Conservation (phyloP, 2,329 filamentous ascomycete genomes). For the Sordariomycetes sp. region DNA sequence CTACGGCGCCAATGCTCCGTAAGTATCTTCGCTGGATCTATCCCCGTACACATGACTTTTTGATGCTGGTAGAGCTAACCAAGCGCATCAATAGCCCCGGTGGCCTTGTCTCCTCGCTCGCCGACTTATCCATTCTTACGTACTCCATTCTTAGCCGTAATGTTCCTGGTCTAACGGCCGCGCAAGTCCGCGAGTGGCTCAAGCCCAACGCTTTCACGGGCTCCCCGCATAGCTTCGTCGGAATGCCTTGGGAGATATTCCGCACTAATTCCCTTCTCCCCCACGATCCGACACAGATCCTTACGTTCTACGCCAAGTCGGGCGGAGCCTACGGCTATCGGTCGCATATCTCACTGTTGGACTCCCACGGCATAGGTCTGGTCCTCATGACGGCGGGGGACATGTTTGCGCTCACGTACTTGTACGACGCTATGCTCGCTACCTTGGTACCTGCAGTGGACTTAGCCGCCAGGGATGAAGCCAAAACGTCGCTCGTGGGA, state of each 20-base stretch:
- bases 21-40: background rate
- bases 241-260: slow-evolving; percentile 23
- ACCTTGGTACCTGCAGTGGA: slow-evolving; percentile 16
- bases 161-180: slow-evolving; percentile 10
- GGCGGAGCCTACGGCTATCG: slow-evolving; percentile 19
- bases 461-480: slow-evolving; percentile 13
- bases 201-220: slow-evolving; percentile 19
- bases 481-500: slow-evolving; percentile 6
- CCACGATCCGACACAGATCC: slow-evolving; percentile 12
- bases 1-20: slow-evolving; percentile 19
- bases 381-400: slow-evolving; percentile 18
- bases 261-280: slow-evolving; percentile 13
- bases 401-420: slow-evolving; percentile 12
- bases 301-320: slow-evolving; percentile 19
- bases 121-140: slow-evolving; percentile 16
- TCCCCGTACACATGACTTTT: background rate
- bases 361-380: slow-evolving; percentile 19
- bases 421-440: slow-evolving; percentile 15
- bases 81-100: slow-evolving; percentile 13
- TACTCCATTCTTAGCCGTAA: slow-evolving; percentile 15
- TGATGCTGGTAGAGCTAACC: background rate
- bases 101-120: slow-evolving; percentile 18
- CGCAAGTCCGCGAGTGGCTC: slow-evolving; percentile 16
- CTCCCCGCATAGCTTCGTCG: slow-evolving; percentile 15
- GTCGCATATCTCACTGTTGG: slow-evolving; percentile 19